Evolutionary conservation across 169 alveolate genomes (phyloP).

Genomic region (Plasmodium inui): DNA sequence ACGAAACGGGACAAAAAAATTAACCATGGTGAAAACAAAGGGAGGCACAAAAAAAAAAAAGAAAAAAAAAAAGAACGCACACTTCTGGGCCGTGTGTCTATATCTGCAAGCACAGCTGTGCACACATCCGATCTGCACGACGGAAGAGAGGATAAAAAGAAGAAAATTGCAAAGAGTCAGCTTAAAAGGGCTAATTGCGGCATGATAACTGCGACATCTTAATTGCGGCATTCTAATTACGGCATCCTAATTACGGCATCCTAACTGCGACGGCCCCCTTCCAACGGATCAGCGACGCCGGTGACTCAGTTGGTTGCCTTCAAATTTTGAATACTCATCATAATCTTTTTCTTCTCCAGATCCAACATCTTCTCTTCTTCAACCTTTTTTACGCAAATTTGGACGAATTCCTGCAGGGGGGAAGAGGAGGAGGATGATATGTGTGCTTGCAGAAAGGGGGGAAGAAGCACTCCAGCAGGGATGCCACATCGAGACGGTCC

Average conservation of each 20-base stretch:
- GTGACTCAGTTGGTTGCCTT: conserved; percentile 35
- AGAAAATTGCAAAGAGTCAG: background rate
- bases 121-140: background rate
- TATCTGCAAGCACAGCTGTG: background rate
- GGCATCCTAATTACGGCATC: too few relatives aligned
- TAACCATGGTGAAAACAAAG: background rate
- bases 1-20: background rate
- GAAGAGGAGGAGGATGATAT: background rate
- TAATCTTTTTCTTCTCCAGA: conserved; percentile 56
- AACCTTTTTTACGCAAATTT: conserved; percentile 55
- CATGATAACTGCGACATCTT: background rate
- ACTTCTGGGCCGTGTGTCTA: background rate
- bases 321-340: conserved; percentile 49
- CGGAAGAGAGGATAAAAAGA: background rate
- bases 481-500: background rate
- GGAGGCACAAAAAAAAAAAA: background rate
- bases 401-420: conserved; percentile 54
- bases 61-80: background rate
- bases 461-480: background rate
- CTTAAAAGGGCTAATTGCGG: background rate
- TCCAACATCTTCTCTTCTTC: conserved; percentile 67
- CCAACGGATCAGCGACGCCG: background rate
- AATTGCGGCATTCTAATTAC: too few relatives aligned
- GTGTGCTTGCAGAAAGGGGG: background rate
- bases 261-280: too few relatives aligned